These are phyloP conservation scores for Botryotinia convoluta DNA, from an alignment of 2,329 filamentous ascomycete species.

Conservation along the genomic window DNA sequence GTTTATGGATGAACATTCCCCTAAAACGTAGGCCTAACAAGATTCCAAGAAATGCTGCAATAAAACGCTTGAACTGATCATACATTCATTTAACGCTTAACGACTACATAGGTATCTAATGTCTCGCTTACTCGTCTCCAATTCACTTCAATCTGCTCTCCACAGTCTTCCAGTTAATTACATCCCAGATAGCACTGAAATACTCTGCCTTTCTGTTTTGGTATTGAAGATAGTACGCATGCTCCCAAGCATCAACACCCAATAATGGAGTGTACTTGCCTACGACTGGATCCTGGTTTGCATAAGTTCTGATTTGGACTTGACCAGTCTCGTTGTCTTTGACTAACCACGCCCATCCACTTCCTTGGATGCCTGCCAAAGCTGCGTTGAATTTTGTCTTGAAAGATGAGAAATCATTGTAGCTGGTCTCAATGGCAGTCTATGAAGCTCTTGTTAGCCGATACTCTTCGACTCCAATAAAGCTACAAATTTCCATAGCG, in stretches of 20 bases:
- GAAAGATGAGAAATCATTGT: constrained; percentile 52
- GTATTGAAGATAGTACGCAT: constrained; percentile 94
- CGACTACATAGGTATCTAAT: constrained; percentile 1
- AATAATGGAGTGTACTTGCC: constrained; percentile 79
- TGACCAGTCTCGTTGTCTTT: constrained; percentile 53
- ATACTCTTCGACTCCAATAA: neutral
- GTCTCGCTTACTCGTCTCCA: neutral
- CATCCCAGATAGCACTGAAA: constrained; percentile 90
- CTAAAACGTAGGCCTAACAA: neutral
- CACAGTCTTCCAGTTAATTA: constrained; percentile 92
- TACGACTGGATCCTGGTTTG: constrained; percentile 87
- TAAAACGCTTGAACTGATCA: neutral
- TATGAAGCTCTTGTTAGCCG: constrained; percentile 20
- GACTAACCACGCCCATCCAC: constrained; percentile 57
- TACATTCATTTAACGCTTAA: constrained; percentile 1
- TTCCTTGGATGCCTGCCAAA: constrained; percentile 58
- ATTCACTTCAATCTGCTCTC: constrained; percentile 64
- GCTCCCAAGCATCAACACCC: constrained; percentile 94
- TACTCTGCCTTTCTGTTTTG: constrained; percentile 97
- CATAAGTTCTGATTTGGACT: constrained; percentile 65
- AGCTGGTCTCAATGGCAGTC: constrained; percentile 42
- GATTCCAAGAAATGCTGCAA: neutral
- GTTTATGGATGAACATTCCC: neutral
- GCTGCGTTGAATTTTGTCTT: constrained; percentile 58
- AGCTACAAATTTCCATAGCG: neutral